Evolutionary conservation across 345 rosid species (phyloP).

Genomic region (Carallia brachiata): DNA sequence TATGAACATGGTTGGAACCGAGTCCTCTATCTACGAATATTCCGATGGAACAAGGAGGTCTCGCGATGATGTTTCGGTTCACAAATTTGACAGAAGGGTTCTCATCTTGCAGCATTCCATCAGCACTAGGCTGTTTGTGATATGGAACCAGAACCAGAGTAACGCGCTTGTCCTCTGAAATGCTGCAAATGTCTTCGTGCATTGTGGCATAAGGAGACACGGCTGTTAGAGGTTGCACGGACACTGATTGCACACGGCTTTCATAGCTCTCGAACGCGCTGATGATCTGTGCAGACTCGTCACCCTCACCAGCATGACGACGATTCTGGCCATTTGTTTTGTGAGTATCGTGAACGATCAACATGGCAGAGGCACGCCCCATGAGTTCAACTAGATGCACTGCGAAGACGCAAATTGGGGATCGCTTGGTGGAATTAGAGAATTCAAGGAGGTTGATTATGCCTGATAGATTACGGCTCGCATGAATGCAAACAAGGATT

Average conservation of each 20-base stretch:
- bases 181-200: slow-evolving; percentile 31
- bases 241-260: not conserved
- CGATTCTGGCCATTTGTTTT: not conserved
- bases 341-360: slow-evolving; percentile 46
- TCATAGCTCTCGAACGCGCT: slow-evolving; percentile 19
- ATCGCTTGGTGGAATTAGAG: slow-evolving; percentile 39
- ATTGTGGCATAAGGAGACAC: slow-evolving; percentile 34
- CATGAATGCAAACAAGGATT: slow-evolving; percentile 42
- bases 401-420: slow-evolving; percentile 40
- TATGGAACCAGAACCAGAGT: slow-evolving; percentile 30
- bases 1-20: not conserved
- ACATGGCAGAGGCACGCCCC: slow-evolving; percentile 49
- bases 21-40: slow-evolving; percentile 35
- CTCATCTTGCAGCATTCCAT: slow-evolving; percentile 13
- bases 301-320: not conserved
- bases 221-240: slow-evolving; percentile 26
- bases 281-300: slow-evolving; percentile 24
- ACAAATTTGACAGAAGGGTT: slow-evolving; percentile 6
- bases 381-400: slow-evolving; percentile 58
- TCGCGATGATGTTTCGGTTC: slow-evolving; percentile 19
- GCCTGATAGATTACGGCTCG: slow-evolving; percentile 28
- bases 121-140: slow-evolving; percentile 16
- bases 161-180: slow-evolving; percentile 29
- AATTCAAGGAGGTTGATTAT: slow-evolving; percentile 42
- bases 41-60: slow-evolving; percentile 31